Conservation (phyloP, 306 rosid genomes). For the Carpinus viminea region DNA sequence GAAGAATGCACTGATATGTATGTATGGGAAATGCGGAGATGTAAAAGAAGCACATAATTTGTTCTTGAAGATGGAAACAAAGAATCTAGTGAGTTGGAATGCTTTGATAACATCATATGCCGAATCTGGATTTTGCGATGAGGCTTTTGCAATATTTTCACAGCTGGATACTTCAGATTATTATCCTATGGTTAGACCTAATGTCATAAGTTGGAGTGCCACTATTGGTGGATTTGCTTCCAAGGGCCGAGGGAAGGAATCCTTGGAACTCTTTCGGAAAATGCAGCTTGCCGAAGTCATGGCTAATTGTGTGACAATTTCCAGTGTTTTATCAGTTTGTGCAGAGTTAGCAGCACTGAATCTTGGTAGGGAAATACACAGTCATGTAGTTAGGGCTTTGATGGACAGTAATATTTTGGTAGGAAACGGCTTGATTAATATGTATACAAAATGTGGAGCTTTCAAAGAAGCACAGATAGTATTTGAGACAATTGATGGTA, state of each 20-base stretch:
- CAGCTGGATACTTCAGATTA: constrained; percentile 44
- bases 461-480: constrained; percentile 60
- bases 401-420: constrained; percentile 70
- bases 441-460: constrained; percentile 78
- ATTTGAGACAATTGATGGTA: constrained; percentile 47
- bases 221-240: constrained; percentile 67
- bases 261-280: constrained; percentile 65
- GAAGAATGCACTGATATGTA: constrained; percentile 62
- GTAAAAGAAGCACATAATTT: constrained; percentile 50
- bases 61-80: constrained; percentile 55
- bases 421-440: constrained; percentile 73
- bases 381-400: constrained; percentile 48
- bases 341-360: constrained; percentile 63
- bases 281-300: constrained; percentile 68
- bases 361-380: constrained; percentile 78
- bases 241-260: constrained; percentile 50
- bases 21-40: constrained; percentile 64
- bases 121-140: constrained; percentile 71
- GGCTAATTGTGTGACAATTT: constrained; percentile 62
- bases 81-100: constrained; percentile 80
- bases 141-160: constrained; percentile 57
- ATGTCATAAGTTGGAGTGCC: constrained; percentile 85
- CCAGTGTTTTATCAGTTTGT: constrained; percentile 71
- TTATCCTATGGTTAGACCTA: constrained; percentile 48
- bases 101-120: constrained; percentile 73